Base-by-base conservation (phyloP, 345 rosid genomes). In the Rhizophora apiculata region DNA sequence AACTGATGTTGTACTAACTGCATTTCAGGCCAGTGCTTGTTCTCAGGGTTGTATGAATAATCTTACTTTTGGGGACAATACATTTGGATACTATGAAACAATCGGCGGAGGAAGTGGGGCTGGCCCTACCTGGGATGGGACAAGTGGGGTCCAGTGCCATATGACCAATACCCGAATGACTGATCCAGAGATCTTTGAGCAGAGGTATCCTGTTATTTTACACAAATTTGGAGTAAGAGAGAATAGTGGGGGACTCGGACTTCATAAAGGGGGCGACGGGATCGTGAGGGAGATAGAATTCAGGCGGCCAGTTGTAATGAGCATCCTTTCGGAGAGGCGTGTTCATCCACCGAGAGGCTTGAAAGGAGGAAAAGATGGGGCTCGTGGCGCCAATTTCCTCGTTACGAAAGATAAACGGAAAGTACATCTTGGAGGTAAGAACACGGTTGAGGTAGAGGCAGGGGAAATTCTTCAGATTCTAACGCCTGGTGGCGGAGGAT, bases 91-190 rank as follows among this genome's bases (percentile, higher is more conserved):
- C 69, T 95, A 92, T 6, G 99, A 95, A 74, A 95, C 99, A 55
- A 92, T 95, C 2, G 99, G 96, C 49, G 96, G 99, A 31, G 99
- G 96, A 37, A 81, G 96, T 8, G 96, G 99, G 10, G 97, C 99
- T 1, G 97, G 99, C 65, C 96, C 96, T 0, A 66, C 71, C 53
- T 95, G 97, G 97, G 81, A 87, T 27, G 99, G 97, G 20, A 89
- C 97, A 11, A 88, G 97, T 64, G 99, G 99, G 53, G 89, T 95
- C 70, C 97, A 95, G 67, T 90, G 96, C 82, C 99, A 95, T 79
- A 92, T 95, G 99, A 95, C 97, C 8, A 95, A 92, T 74, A 95
- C 99, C 0, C 91, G 99, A 0, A 95, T 95, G 93, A 95, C 99
- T 10, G 99, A 90, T 86, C 96, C 97, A 0, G 99, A 95, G 89